These are phyloP conservation scores for Tricholoma hemisulphureum DNA, from an alignment of 768 basidiomycete species.

Conservation along the genomic window DNA sequence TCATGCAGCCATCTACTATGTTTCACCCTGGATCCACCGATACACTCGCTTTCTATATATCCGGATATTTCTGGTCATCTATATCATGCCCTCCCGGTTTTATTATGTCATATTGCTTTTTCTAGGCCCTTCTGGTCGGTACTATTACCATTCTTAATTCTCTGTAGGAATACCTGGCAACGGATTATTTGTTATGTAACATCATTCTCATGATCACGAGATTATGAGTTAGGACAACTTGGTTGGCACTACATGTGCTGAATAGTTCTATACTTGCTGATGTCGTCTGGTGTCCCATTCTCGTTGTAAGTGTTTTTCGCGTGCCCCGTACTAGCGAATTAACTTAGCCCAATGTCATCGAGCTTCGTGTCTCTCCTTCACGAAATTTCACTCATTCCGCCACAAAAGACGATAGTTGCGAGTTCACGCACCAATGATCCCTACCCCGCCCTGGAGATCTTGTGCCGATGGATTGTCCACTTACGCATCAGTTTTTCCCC, in stretches of 20 bases:
- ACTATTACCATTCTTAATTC: neutral
- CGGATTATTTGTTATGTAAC: neutral
- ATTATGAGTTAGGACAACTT: too few relatives aligned
- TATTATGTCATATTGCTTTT: slow-evolving; percentile 1
- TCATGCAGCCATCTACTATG: neutral
- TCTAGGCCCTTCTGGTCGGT: neutral
- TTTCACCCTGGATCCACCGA: slow-evolving; percentile 3
- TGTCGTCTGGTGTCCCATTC: slow-evolving; percentile 23
- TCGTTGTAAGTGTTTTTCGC: slow-evolving; percentile 23
- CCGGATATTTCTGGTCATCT: slow-evolving; percentile 6
- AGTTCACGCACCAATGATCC: slow-evolving; percentile 14
- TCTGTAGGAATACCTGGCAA: slow-evolving; percentile 7
- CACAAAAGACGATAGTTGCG: slow-evolving; percentile 24
- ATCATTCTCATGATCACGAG: neutral
- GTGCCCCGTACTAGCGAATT: neutral
- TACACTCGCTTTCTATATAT: slow-evolving; percentile 11
- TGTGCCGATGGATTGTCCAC: slow-evolving; percentile 43
- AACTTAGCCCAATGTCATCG: slow-evolving; percentile 3
- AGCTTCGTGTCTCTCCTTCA: slow-evolving; percentile 53
- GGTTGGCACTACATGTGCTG: too few relatives aligned
- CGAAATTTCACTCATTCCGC: slow-evolving; percentile 39
- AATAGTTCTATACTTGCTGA: too few relatives aligned
- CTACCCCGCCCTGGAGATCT: slow-evolving; percentile 41
- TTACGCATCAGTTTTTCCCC: slow-evolving; percentile 45
- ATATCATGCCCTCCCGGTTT: neutral